Evolutionary conservation across 345 rosid genomes (phyloP).

Genomic region (Heritiera fomes): DNA sequence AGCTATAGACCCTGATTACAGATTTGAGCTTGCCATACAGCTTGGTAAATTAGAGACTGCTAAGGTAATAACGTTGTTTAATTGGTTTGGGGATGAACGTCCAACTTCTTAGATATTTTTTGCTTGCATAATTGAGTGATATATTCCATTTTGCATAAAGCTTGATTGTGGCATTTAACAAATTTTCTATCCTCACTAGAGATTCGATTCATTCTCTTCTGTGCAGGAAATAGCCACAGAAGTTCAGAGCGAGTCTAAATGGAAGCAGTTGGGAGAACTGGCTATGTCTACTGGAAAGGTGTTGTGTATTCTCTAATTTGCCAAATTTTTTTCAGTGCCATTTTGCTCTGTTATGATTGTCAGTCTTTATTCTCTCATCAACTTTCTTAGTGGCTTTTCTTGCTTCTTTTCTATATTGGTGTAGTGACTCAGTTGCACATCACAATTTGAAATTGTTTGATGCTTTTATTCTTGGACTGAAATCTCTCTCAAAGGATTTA

Average conservation of each 20-base stretch:
- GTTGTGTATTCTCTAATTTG: slow-evolving; percentile 15
- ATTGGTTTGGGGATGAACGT: not conserved
- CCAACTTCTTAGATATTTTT: not conserved
- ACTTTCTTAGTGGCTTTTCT: not conserved
- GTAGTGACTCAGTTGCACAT: slow-evolving; percentile 1
- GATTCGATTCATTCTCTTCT: not conserved
- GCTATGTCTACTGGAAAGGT: slow-evolving; percentile 99
- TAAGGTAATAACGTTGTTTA: slow-evolving; percentile 48
- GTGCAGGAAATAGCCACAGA: slow-evolving; percentile 82
- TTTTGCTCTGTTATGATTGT: not conserved
- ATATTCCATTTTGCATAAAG: not conserved
- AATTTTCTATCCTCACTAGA: not conserved
- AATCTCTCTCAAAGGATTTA: not conserved
- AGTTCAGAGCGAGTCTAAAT: slow-evolving; percentile 87
- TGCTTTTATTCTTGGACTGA: not conserved
- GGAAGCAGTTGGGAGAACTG: slow-evolving; percentile 98
- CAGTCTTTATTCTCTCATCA: not conserved
- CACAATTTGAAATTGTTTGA: not conserved
- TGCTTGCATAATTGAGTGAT: slow-evolving; percentile 12
- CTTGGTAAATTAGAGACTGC: slow-evolving; percentile 94
- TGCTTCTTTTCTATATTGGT: not conserved
- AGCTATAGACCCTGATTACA: slow-evolving; percentile 96
- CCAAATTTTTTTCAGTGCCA: slow-evolving; percentile 3
- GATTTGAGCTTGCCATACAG: slow-evolving; percentile 93
- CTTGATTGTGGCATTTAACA: slow-evolving; percentile 5